phyloP scores from a whole-genome alignment of 225 moss, liverwort and hornwort genomes.

The Polytrichum commune region DNA sequence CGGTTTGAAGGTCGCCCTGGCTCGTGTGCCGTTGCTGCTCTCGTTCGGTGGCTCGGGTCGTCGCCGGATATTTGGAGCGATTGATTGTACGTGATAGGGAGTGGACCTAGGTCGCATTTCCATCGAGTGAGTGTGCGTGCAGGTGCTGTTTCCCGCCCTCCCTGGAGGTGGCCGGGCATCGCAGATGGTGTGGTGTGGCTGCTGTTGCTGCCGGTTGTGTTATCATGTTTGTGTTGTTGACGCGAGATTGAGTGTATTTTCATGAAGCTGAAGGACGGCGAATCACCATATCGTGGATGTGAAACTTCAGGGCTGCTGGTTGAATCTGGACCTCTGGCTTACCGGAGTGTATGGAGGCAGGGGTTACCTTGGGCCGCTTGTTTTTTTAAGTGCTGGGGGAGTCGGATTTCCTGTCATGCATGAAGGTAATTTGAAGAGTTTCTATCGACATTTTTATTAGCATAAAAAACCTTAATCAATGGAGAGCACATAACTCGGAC shows the following conservation, averaged over 20 bases:
- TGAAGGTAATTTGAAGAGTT: slow-evolving; percentile 53
- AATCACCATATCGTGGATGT: neutral
- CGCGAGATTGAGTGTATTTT: neutral
- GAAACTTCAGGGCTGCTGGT: slow-evolving; percentile 28
- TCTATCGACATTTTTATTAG: neutral
- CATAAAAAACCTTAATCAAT: neutral
- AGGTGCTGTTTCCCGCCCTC: neutral
- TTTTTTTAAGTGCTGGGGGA: slow-evolving; percentile 34
- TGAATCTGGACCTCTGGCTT: slow-evolving; percentile 27
- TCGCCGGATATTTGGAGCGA: neutral
- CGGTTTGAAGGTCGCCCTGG: slow-evolving; percentile 1
- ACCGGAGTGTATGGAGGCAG: slow-evolving; percentile 60
- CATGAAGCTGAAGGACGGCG: slow-evolving; percentile 1
- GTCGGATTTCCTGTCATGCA: slow-evolving; percentile 37
- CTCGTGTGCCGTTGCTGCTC: neutral
- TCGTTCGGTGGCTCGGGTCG: neutral
- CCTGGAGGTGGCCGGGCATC: neutral
- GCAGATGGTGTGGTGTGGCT: neutral
- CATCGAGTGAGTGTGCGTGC: neutral
- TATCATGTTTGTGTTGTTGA: neutral
- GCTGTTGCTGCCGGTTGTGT: neutral
- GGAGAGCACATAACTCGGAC: neutral
- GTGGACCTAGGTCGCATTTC: neutral
- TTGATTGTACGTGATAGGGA: neutral
- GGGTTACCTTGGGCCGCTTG: slow-evolving; percentile 52